Evolutionary conservation across 306 rosid genomes (phyloP).

Genomic region (Quercus variabilis): DNA sequence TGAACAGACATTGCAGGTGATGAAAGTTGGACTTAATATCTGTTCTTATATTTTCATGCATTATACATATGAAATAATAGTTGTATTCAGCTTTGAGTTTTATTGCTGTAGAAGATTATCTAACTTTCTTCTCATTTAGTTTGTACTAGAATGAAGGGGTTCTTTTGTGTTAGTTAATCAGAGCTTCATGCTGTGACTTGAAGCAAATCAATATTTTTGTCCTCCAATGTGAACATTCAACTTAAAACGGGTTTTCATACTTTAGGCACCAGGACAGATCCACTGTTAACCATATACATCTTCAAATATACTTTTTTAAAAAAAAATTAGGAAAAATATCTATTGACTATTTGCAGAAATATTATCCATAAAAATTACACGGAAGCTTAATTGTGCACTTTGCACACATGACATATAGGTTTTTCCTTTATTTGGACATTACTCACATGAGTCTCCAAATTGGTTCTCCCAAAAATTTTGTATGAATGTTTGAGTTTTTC

Average conservation of each 20-base stretch:
- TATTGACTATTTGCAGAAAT: background rate
- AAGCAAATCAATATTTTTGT: background rate
- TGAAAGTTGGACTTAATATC: constrained; percentile 13
- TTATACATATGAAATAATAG: background rate
- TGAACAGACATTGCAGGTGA: constrained; percentile 68
- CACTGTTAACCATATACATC: too few species aligned
- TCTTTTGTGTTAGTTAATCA: background rate
- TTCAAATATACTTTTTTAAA: too few species aligned
- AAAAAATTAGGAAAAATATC: background rate
- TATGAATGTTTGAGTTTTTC: background rate
- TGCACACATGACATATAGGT: background rate
- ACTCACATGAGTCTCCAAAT: background rate
- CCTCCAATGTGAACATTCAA: background rate
- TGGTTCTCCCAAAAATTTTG: background rate
- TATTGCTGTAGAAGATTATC: background rate
- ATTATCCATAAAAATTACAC: background rate
- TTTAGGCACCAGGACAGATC: too few species aligned
- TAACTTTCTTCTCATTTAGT: background rate
- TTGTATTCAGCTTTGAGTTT: background rate
- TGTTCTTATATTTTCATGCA: background rate
- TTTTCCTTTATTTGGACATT: too few species aligned
- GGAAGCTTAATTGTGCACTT: background rate
- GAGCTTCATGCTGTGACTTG: background rate
- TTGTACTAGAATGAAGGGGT: background rate
- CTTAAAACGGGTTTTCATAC: background rate